Evolutionary conservation across 768 basidiomycete species (phyloP).

Genomic region (Suillus plorans): DNA sequence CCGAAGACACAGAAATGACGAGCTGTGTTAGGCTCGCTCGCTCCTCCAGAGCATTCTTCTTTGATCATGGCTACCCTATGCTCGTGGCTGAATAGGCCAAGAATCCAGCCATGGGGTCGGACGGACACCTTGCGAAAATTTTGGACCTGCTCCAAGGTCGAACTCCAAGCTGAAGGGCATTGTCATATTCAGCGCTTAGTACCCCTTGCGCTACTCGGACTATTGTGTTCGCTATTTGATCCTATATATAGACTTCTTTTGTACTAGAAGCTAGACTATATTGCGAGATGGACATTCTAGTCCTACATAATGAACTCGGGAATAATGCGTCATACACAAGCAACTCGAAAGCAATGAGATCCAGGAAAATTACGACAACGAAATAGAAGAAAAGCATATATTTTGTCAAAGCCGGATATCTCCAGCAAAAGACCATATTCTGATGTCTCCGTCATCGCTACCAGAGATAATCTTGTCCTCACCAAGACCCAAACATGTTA

Average conservation of each 20-base stretch:
- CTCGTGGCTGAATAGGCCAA: slow-evolving; percentile 19
- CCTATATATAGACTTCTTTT: neutral
- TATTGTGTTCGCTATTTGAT: slow-evolving; percentile 57
- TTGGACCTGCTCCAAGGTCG: neutral
- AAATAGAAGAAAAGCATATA: neutral
- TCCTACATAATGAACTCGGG: neutral
- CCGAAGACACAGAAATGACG: slow-evolving; percentile 48
- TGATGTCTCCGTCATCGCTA: slow-evolving; percentile 87
- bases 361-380: neutral
- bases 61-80: slow-evolving; percentile 66
- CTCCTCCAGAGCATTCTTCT: slow-evolving; percentile 53
- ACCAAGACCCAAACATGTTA: slow-evolving; percentile 84
- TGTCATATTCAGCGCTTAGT: too few species aligned
- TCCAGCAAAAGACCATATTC: slow-evolving; percentile 75
- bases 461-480: slow-evolving; percentile 98
- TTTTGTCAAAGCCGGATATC: neutral
- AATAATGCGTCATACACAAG: neutral
- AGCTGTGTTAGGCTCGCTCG: slow-evolving; percentile 52
- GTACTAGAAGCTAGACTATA: neutral
- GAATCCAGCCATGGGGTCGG: slow-evolving; percentile 36
- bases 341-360: neutral
- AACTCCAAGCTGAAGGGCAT: too few species aligned
- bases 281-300: neutral
- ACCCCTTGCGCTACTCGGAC: slow-evolving; percentile 38
- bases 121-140: slow-evolving; percentile 56